phyloP scores from a whole-genome alignment of 2,329 filamentous ascomycete genomes.

The Sclerotinia glacialis region DNA sequence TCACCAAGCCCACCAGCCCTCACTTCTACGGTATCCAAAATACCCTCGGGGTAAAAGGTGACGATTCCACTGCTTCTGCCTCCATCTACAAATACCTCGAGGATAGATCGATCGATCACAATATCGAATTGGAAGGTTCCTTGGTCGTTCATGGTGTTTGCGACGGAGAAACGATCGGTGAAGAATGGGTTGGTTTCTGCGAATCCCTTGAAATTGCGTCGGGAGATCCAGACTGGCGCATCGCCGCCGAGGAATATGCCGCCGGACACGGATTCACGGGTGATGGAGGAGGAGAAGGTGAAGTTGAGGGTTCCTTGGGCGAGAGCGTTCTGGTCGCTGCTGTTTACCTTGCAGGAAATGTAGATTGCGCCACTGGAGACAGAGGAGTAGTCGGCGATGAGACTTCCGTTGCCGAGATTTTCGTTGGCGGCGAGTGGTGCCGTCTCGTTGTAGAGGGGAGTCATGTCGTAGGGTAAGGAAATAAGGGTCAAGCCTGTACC shows the following conservation, averaged over 20 bases:
- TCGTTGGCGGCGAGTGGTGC: slow-evolving; percentile 45
- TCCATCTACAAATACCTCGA: slow-evolving; percentile 54
- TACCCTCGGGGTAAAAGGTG: slow-evolving; percentile 49
- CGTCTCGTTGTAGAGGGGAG: slow-evolving; percentile 45
- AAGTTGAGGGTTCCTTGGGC: slow-evolving; percentile 46
- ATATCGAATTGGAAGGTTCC: slow-evolving; percentile 43
- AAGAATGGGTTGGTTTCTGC: slow-evolving; percentile 48
- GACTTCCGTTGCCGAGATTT: slow-evolving; percentile 47
- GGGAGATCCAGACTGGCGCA: slow-evolving; percentile 50
- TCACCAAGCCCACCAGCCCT: slow-evolving; percentile 34
- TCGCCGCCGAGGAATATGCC: slow-evolving; percentile 51
- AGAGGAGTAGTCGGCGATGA: slow-evolving; percentile 50
- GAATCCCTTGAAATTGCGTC: slow-evolving; percentile 49
- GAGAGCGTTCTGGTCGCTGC: slow-evolving; percentile 35
- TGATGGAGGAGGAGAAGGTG: slow-evolving; percentile 50
- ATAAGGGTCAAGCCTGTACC: slow-evolving; percentile 52
- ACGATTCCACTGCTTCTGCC: slow-evolving; percentile 50
- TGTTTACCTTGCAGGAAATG: slow-evolving; percentile 53
- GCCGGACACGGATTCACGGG: slow-evolving; percentile 49
- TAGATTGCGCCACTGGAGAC: slow-evolving; percentile 52
- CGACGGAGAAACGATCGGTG: slow-evolving; percentile 50
- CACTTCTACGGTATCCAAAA: slow-evolving; percentile 37
- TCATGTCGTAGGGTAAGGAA: slow-evolving; percentile 49
- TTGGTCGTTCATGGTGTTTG: slow-evolving; percentile 27
- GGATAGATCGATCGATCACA: slow-evolving; percentile 53